phyloP scores from a whole-genome alignment of 768 basidiomycete species.

The Psilocybe tampanensis region DNA sequence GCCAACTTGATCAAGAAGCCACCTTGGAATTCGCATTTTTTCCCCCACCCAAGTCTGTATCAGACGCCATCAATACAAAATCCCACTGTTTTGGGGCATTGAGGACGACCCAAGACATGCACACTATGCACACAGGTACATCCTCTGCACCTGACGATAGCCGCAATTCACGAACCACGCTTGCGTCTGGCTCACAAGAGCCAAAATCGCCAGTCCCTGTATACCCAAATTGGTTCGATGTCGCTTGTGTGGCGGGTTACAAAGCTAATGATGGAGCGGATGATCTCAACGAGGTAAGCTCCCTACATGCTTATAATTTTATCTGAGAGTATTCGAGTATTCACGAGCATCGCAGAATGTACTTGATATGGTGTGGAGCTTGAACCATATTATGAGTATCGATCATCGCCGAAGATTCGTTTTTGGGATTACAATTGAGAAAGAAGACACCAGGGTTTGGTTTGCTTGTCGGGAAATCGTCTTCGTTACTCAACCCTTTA shows the following conservation, averaged over 20 bases:
- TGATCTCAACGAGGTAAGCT: not conserved
- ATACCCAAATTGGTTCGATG: not conserved
- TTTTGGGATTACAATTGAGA: conserved; percentile 7
- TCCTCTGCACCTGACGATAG: not conserved
- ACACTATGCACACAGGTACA: not conserved
- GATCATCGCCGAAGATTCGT: conserved; percentile 4
- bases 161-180: not conserved
- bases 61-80: not conserved
- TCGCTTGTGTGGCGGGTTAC: not conserved
- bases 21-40: not conserved
- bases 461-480: conserved; percentile 6
- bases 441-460: not conserved
- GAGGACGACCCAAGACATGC: not conserved
- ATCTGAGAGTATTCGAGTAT: not conserved
- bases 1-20: not conserved
- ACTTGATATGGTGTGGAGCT: not conserved
- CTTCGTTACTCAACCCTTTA: not conserved
- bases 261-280: not conserved
- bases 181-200: not conserved
- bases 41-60: not conserved
- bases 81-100: not conserved
- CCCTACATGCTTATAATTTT: not conserved
- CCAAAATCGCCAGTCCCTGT: not conserved
- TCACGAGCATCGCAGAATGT: not conserved
- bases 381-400: not conserved